These are phyloP conservation scores for Williopsis jadinii DNA, from an alignment of 1,139 yeast genomes.

Conservation along the genomic window DNA sequence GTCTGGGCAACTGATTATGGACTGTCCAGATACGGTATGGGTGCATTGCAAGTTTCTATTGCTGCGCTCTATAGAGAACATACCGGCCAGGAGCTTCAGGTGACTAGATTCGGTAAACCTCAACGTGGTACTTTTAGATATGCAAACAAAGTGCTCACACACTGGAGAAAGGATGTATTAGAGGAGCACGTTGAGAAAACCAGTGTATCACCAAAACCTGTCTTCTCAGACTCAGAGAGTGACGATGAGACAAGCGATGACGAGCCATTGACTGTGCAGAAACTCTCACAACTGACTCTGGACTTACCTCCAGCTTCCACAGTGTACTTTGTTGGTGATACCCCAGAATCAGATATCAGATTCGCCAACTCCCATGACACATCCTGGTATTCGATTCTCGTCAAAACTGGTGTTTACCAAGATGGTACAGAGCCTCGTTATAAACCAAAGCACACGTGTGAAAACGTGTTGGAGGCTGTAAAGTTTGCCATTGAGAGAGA, in stretches of 20 bases:
- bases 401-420: constrained; percentile 81
- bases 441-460: constrained; percentile 66
- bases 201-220: constrained; percentile 9
- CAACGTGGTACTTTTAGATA: constrained; percentile 77
- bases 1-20: constrained; percentile 86
- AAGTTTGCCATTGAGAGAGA: constrained; percentile 78
- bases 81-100: constrained; percentile 71
- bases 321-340: constrained; percentile 84
- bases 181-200: constrained; percentile 62
- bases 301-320: constrained; percentile 79
- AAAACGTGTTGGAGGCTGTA: constrained; percentile 74
- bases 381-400: constrained; percentile 79
- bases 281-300: constrained; percentile 32
- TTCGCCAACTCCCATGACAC: constrained; percentile 82
- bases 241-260: constrained; percentile 29
- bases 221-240: constrained; percentile 23
- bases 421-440: constrained; percentile 74
- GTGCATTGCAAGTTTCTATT: constrained; percentile 78
- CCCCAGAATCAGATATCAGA: constrained; percentile 86
- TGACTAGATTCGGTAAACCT: constrained; percentile 78
- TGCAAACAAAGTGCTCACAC: constrained; percentile 67
- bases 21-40: constrained; percentile 81
- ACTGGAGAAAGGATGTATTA: constrained; percentile 73
- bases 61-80: constrained; percentile 78
- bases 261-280: constrained; percentile 34